Evolutionary conservation across 495 filamentous ascomycete genomes (phyloP).

Genomic region (Tuber microsphaerosporum): DNA sequence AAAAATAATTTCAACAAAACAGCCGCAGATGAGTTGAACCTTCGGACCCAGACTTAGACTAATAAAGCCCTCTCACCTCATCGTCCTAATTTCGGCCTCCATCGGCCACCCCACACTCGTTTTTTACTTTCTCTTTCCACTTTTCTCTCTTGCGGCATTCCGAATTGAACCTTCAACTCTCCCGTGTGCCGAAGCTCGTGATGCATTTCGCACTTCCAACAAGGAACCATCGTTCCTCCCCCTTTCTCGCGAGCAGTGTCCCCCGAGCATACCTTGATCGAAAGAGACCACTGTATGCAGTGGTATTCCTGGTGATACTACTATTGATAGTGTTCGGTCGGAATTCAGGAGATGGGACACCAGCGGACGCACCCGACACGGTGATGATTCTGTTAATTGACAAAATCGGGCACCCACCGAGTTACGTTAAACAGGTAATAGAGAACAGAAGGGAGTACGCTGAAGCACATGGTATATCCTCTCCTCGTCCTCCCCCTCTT

Average conservation of each 20-base stretch:
- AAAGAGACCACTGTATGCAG: slow-evolving; percentile 58
- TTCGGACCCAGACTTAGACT: background rate
- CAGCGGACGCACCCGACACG: slow-evolving; percentile 65
- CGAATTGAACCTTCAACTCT: background rate
- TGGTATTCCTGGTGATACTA: slow-evolving; percentile 54
- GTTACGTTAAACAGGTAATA: slow-evolving; percentile 62
- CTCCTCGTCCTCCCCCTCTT: background rate
- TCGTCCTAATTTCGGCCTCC: background rate
- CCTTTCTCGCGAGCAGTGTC: slow-evolving; percentile 52
- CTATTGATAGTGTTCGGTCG: slow-evolving; percentile 58
- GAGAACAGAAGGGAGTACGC: slow-evolving; percentile 85
- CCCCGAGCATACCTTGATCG: slow-evolving; percentile 53
- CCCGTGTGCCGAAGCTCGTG: slow-evolving; percentile 20
- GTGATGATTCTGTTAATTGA: slow-evolving; percentile 87
- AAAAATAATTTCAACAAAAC: background rate
- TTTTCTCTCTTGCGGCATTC: background rate
- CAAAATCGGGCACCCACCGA: slow-evolving; percentile 51
- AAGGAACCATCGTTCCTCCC: slow-evolving; percentile 67
- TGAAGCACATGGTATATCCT: slow-evolving; percentile 67
- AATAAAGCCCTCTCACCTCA: background rate
- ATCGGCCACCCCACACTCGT: slow-evolving; percentile 11
- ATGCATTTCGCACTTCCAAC: slow-evolving; percentile 94
- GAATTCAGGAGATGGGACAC: slow-evolving; percentile 46
- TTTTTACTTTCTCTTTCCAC: background rate
- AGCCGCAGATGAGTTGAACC: background rate